Evolutionary conservation across 352 stramenopile genomes (phyloP).

Genomic region (Globisporangium heterothallicum): DNA sequence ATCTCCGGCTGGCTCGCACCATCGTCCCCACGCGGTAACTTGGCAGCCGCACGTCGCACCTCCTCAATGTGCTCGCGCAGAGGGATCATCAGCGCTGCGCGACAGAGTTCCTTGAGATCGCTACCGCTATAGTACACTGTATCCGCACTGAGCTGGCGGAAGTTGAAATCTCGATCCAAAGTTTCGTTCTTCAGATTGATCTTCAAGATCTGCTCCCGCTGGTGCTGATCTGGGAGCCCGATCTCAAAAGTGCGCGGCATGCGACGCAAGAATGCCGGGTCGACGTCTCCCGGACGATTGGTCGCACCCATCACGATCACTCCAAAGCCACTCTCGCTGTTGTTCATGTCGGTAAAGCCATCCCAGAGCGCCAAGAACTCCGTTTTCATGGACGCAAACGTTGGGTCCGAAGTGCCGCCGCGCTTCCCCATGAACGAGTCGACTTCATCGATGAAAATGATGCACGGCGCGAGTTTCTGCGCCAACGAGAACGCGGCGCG

Average conservation of each 20-base stretch:
- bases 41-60: slow-evolving; percentile 29
- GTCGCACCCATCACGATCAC: slow-evolving; percentile 97
- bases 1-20: slow-evolving; percentile 18
- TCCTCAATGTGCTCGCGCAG: slow-evolving; percentile 79
- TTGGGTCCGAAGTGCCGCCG: slow-evolving; percentile 69
- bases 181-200: slow-evolving; percentile 89
- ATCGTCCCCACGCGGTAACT: slow-evolving; percentile 5
- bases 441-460: slow-evolving; percentile 99
- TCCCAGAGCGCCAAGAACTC: slow-evolving; percentile 99
- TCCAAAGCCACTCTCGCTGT: slow-evolving; percentile 64
- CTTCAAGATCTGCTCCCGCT: slow-evolving; percentile 92
- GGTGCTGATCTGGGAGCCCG: slow-evolving; percentile 77
- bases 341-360: slow-evolving; percentile 87
- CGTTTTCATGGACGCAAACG: slow-evolving; percentile 86
- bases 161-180: slow-evolving; percentile 70
- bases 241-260: slow-evolving; percentile 97
- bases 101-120: slow-evolving; percentile 91
- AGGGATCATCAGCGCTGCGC: slow-evolving; percentile 83
- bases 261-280: slow-evolving; percentile 93
- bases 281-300: slow-evolving; percentile 90
- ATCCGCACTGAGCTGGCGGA: slow-evolving; percentile 73
- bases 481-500: slow-evolving; percentile 91
- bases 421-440: slow-evolving; percentile 91
- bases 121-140: slow-evolving; percentile 94
- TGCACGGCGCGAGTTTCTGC: slow-evolving; percentile 92